These are phyloP conservation scores for Malassezia arunalokei DNA, from an alignment of 1,284 basidiomycete genomes.

Conservation along the genomic window DNA sequence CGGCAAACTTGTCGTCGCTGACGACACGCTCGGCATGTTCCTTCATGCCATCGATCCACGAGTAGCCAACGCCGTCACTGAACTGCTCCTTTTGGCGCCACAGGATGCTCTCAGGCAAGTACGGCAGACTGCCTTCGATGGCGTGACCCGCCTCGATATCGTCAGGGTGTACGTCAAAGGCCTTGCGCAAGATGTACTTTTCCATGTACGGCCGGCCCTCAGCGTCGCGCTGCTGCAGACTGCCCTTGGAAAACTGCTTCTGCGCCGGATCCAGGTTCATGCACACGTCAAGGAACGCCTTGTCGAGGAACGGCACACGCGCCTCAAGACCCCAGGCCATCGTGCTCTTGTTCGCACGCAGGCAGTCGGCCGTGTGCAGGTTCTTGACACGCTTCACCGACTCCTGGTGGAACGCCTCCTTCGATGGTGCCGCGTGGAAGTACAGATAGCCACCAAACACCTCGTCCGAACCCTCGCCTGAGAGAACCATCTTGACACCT, in stretches of 20 bases:
- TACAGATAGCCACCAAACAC: conserved; percentile 98
- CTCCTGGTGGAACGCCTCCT: conserved; percentile 85
- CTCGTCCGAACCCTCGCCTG: conserved; percentile 95
- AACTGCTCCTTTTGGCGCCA: conserved; percentile 99
- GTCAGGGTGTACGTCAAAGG: conserved; percentile 71
- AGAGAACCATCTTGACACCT: conserved; percentile 99
- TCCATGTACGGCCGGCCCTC: conserved; percentile 45
- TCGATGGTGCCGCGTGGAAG: conserved; percentile 94
- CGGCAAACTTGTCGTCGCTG: conserved; percentile 69
- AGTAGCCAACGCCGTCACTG: conserved; percentile 97
- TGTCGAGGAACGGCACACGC: conserved; percentile 97
- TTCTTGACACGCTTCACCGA: conserved; percentile 91
- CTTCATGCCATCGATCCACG: conserved; percentile 99
- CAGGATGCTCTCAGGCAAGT: conserved; percentile 83
- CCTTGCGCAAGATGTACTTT: conserved; percentile 88
- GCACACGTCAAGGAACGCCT: conserved; percentile 80
- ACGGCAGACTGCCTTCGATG: conserved; percentile 51
- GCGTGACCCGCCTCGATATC: conserved; percentile 55
- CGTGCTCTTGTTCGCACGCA: conserved; percentile 98
- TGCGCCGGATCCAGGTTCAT: conserved; percentile 80
- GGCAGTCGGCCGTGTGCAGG: conserved; percentile 91
- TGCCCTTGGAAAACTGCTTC: conserved; percentile 83
- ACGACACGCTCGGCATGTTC: conserved; percentile 65
- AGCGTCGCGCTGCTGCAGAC: conserved; percentile 59
- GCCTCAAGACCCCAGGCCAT: conserved; percentile 99